Conservation (phyloP, 1,139 yeast genomes). For the Suhomyces bokatorum region DNA sequence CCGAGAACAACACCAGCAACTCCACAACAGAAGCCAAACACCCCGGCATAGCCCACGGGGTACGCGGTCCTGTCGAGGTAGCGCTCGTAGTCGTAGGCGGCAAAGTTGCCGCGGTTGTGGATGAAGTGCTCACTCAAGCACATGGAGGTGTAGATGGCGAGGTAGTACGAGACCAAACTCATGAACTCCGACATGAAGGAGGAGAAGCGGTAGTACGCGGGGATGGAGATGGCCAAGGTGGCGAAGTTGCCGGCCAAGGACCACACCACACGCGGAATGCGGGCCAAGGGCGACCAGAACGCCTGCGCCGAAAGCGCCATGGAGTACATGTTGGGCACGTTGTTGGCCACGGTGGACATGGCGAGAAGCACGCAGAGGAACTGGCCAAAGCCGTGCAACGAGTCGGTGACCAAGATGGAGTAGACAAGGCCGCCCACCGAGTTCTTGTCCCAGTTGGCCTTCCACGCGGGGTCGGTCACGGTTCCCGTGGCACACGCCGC, state of each 20-base stretch:
- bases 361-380: conserved; percentile 84
- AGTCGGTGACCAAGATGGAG: conserved; percentile 71
- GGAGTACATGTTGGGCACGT: conserved; percentile 91
- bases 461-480: conserved; percentile 47
- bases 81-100: conserved; percentile 61
- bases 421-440: conserved; percentile 82
- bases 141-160: conserved; percentile 80
- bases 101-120: conserved; percentile 60
- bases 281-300: conserved; percentile 68
- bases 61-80: conserved; percentile 56
- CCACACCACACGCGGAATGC: conserved; percentile 82
- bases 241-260: conserved; percentile 72
- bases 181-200: conserved; percentile 79
- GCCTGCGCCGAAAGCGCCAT: conserved; percentile 84
- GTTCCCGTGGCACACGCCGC: conserved; percentile 83
- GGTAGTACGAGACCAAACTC: conserved; percentile 88
- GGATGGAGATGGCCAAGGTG: conserved; percentile 83
- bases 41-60: conserved; percentile 79
- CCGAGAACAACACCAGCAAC: conserved; percentile 84
- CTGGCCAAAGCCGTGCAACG: conserved; percentile 85
- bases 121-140: conserved; percentile 76
- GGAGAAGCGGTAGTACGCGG: conserved; percentile 76
- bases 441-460: conserved; percentile 50
- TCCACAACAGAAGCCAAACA: conserved; percentile 78
- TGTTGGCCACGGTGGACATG: conserved; percentile 83